Evolutionary conservation across 306 rosid species (phyloP).

Genomic region (Gleditsia sinensis): DNA sequence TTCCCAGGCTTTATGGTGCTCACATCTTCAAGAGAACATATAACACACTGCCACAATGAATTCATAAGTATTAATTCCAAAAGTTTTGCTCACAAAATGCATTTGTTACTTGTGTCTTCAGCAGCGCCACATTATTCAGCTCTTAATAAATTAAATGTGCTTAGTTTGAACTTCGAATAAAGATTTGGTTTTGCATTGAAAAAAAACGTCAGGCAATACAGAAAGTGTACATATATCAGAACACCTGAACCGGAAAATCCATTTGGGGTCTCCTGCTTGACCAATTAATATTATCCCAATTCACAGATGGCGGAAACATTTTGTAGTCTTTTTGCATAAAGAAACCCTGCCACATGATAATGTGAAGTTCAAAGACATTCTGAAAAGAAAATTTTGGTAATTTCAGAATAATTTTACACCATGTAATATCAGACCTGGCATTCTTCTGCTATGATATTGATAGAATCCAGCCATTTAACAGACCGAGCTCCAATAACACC

Average conservation of each 20-base stretch:
- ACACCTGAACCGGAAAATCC: constrained; percentile 99
- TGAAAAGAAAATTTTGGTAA: constrained; percentile 10
- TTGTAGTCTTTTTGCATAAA: constrained; percentile 99
- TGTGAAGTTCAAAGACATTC: constrained; percentile 25
- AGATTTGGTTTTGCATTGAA: not conserved
- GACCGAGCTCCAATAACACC: constrained; percentile 99
- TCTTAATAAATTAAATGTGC: constrained; percentile 16
- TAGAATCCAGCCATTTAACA: constrained; percentile 91
- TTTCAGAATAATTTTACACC: not conserved
- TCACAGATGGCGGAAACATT: constrained; percentile 94
- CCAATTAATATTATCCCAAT: constrained; percentile 96
- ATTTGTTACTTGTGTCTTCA: not conserved
- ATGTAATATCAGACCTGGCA: constrained; percentile 70
- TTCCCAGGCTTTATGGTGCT: constrained; percentile 78
- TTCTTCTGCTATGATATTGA: constrained; percentile 70
- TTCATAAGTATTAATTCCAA: constrained; percentile 22
- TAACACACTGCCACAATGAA: constrained; percentile 73
- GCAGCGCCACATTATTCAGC: constrained; percentile 1
- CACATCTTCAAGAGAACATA: constrained; percentile 89
- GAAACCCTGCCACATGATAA: constrained; percentile 71
- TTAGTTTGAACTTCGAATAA: constrained; percentile 6
- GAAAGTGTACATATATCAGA: constrained; percentile 12
- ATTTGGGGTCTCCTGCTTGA: constrained; percentile 85
- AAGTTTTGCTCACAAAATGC: not conserved
- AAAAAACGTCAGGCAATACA: not conserved